Evolutionary conservation across 495 filamentous ascomycete genomes (phyloP), one percentile per base, ranked within the genome.

Genomic region (Penicillium cosmopolitanum): DNA sequence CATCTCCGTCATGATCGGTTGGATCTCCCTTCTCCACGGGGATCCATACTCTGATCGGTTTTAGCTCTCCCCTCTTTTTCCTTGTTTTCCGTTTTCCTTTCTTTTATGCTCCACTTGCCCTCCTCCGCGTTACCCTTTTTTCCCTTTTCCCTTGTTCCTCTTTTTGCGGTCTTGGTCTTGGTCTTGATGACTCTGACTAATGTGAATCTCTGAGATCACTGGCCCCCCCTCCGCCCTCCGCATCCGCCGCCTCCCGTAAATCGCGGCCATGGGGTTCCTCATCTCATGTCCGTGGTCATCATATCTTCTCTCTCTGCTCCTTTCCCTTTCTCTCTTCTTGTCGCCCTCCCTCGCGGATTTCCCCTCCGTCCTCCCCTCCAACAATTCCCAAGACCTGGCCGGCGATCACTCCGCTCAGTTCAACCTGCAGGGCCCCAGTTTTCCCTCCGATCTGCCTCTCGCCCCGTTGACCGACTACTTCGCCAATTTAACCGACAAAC

Each of bases 401-500:
- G 7, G 11, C 8, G 25, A 11, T 9, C 59, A 42, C 2, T 47
- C 57, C 44, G 53, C 33, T 6, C 57, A 61, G 44, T 78, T 73
- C 56, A 64, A 44, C 15, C 54, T 77, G 42, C 54, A 66, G 51
- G 61, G 56, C 63, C 42, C 65, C 50, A 44, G 53, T 66, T 13
- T 62, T 56, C 60, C 64, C 50, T 52, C 35, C 38, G 56, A 46
- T 60, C 62, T 57, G 23, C 25, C 44, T 23, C 53, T 80, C 11
- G 67, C 67, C 18, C 76, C 77, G n/a, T 65, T 79, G 57, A 74
- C 72, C 51, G 33, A 53, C 12, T 57, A 52, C 16, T 62, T 76
- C 46, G 51, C 66, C 36, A 33, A 52, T 55, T 48, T 67, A 25
- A 60, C 61, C 19, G 38, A 66, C 28, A 57, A 1, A 23, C 35